A percentile compares a stretch with the other conserved stretches of the same genome.
Evolutionary conservation across 2,329 filamentous ascomycete genomes (phyloP).

Genomic region (Pyricularia pennisetigena): DNA sequence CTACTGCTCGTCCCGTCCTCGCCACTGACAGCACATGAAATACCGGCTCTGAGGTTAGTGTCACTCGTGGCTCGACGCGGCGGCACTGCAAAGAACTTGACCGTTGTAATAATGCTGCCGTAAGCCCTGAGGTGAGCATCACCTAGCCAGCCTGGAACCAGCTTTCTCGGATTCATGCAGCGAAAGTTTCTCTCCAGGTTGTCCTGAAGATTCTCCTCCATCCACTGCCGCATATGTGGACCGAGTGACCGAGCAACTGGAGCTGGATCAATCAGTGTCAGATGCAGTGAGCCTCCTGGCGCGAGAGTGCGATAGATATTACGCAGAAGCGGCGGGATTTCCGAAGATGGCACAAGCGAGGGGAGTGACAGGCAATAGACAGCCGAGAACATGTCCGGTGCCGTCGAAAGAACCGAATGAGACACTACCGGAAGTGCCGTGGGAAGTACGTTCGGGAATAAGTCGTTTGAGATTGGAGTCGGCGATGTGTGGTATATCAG

Average conservation of each 20-base stretch:
- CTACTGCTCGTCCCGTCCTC: neutral
- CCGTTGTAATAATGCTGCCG: conserved; percentile 35
- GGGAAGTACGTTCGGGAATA: conserved; percentile 29
- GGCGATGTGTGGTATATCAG: conserved; percentile 37
- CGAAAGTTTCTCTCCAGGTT: conserved; percentile 50
- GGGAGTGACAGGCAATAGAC: conserved; percentile 47
- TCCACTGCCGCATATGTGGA: conserved; percentile 47
- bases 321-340: conserved; percentile 45
- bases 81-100: conserved; percentile 37
- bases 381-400: conserved; percentile 32
- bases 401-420: conserved; percentile 24
- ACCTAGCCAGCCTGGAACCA: conserved; percentile 49
- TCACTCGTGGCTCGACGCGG: neutral
- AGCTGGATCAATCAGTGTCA: conserved; percentile 53
- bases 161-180: conserved; percentile 47
- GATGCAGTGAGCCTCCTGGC: conserved; percentile 43
- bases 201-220: conserved; percentile 48
- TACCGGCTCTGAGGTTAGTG: neutral
- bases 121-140: conserved; percentile 40
- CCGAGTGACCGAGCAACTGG: conserved; percentile 47
- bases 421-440: conserved; percentile 27
- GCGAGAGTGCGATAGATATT: conserved; percentile 47
- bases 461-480: conserved; percentile 24
- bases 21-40: neutral
- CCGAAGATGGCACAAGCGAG: conserved; percentile 42